Evolutionary conservation across 176 grass and related monocot genomes (phyloP).

Genomic region (Aegilops umbellulata): DNA sequence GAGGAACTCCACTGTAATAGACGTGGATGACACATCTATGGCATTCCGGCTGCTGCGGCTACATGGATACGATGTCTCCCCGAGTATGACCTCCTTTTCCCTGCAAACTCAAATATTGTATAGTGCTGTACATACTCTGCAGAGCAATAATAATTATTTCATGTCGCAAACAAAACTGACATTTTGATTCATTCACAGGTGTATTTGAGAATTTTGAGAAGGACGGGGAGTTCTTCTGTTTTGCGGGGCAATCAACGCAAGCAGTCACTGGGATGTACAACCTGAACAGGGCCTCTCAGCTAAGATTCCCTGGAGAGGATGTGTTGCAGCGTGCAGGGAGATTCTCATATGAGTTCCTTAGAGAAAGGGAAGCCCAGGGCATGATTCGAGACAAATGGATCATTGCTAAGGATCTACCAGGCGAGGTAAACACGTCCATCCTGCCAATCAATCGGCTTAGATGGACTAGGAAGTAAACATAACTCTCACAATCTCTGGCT

Average conservation of each 20-base stretch:
- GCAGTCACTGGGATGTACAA: conserved; percentile 97
- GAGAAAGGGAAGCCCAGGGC: conserved; percentile 38
- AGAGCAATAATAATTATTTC: background rate
- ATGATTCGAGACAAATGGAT: conserved; percentile 68
- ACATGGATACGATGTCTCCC: conserved; percentile 79
- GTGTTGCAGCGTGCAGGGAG: conserved; percentile 41
- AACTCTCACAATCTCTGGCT: conserved; percentile 13
- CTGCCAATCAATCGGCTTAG: background rate
- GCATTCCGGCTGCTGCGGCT: conserved; percentile 78
- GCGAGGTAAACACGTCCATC: conserved; percentile 48
- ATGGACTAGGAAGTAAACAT: background rate
- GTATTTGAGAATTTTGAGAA: conserved; percentile 87
- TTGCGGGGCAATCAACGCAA: conserved; percentile 82
- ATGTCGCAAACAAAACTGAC: background rate
- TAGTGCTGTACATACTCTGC: background rate
- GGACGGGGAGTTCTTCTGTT: conserved; percentile 86
- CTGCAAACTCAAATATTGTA: conserved; percentile 49
- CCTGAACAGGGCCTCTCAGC: conserved; percentile 65
- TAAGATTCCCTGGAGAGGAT: conserved; percentile 55
- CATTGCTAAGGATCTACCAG: conserved; percentile 61
- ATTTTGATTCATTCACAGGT: conserved; percentile 23
- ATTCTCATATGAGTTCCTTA: conserved; percentile 50
- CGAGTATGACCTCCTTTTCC: conserved; percentile 30
- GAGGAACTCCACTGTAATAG: conserved; percentile 63
- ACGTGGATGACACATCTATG: conserved; percentile 91